Conservation (phyloP, 306 rosid genomes). For the Cucumis melo region DNA sequence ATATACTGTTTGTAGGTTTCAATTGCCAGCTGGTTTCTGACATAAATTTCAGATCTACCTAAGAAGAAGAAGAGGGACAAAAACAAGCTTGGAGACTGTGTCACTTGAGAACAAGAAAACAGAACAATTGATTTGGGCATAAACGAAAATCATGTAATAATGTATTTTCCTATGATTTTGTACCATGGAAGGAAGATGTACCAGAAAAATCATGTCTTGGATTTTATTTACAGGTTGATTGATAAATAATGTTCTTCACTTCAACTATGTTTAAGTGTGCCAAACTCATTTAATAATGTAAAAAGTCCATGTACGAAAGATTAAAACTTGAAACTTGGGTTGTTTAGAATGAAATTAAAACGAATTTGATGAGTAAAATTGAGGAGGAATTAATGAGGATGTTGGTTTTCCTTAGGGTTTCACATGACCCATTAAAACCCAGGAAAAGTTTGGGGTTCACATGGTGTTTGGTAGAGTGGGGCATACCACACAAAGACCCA, state of each 20-base stretch:
- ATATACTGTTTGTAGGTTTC: neutral
- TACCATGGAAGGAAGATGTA: conserved; percentile 3
- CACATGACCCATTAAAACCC: conserved; percentile 18
- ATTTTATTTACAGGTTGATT: neutral
- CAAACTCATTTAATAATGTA: neutral
- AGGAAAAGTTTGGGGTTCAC: conserved; percentile 17
- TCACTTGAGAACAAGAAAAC: conserved; percentile 4
- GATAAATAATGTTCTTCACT: neutral
- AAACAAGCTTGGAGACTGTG: neutral
- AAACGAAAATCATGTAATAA: neutral
- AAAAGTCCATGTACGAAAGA: neutral
- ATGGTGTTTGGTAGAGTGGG: conserved; percentile 17
- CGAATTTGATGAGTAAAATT: neutral
- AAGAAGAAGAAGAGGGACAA: neutral
- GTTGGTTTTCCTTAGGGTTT: conserved; percentile 1
- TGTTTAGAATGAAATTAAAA: neutral
- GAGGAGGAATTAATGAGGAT: neutral
- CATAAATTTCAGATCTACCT: neutral
- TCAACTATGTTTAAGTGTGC: neutral
- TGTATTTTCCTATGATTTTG: neutral
- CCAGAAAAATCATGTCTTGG: neutral
- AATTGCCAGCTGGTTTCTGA: conserved; percentile 3
- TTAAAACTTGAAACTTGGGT: neutral
- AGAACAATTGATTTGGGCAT: neutral
- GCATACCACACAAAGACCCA: conserved; percentile 10